Conservation (phyloP, 2,329 filamentous ascomycete genomes). For the Aspergillus neoniger region DNA sequence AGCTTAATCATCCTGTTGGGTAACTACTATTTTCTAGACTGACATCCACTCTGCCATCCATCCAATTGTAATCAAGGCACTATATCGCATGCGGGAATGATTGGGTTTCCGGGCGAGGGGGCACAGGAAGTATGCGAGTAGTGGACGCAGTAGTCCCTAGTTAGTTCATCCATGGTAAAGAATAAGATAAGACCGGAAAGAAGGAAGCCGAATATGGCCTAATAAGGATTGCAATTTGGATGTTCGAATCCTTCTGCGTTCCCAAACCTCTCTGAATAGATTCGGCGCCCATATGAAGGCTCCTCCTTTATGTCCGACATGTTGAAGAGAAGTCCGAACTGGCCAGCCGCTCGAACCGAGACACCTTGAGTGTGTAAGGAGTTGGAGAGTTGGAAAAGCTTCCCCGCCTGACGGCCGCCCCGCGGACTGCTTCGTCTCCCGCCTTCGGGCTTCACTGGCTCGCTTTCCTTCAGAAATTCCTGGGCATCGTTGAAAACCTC, state of each 20-base stretch:
- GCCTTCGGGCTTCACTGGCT: background rate
- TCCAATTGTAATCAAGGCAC: background rate
- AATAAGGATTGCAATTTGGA: background rate
- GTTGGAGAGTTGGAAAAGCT: background rate
- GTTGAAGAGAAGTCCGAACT: background rate
- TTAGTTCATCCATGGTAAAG: background rate
- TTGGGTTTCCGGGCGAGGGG: background rate
- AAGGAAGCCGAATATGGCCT: background rate
- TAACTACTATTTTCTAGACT: background rate
- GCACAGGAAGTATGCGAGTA: background rate
- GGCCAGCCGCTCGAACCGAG: background rate
- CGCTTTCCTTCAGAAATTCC: background rate
- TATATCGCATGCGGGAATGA: background rate
- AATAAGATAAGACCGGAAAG: background rate
- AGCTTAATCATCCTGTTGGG: background rate
- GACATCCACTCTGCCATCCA: background rate
- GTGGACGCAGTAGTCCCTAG: background rate
- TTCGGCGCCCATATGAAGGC: background rate
- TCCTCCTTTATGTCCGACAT: background rate
- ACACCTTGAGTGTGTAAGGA: background rate
- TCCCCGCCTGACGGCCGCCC: slow-evolving; percentile 9
- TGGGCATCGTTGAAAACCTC: background rate
- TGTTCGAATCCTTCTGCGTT: too few relatives aligned
- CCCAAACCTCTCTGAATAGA: too few relatives aligned
- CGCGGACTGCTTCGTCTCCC: slow-evolving; percentile 1